Base-by-base conservation (phyloP, 441 rosid species). In the Iberis amara region DNA sequence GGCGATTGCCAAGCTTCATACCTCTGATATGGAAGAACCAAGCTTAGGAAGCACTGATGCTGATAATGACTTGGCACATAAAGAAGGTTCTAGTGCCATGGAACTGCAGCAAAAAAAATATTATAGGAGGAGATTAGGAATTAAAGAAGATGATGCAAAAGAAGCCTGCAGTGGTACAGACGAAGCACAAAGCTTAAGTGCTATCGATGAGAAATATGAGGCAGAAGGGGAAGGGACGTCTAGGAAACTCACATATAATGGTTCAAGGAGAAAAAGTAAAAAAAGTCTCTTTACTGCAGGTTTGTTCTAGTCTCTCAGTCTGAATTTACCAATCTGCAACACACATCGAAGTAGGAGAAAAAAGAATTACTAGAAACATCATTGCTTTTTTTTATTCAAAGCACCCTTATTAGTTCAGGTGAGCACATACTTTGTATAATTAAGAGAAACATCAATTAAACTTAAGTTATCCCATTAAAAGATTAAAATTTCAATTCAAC, bases 261-360 rank as follows among this genome's bases (percentile, higher is more conserved):
- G 74, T 64, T 64, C 73, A 33, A 75, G 80, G 69, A 79, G 82
- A 73, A 79, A 80, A 78, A 82, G 89, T 70, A 84, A 77, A 68
- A 84, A 85, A 39, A 76, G 74, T 69, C 78, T 82, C 44, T 80
- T 82, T 67, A 82, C 74, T 53, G 80, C 76, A 84, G 94, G 96
- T 82, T 64, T 32, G 68, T 56, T 49, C 30, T 62, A 55, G 18
- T 60, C 62, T 66, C 49, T 28, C 47, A 27, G 15, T 54, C 26
- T 60, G 5, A 33, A 47, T 55, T 50, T 55, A 40, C 46, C 31
- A 47, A 60, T 41, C 9, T 59, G 52, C 21, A 28, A 47, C 41
- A 35, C 70, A 26, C 46, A 59, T 47, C 39, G 2, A 52, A 39
- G 39, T 52, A 66, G 61, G 39, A 65, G 31, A 45, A 39, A 8